Base-by-base conservation (phyloP, 345 rosid genomes). In the Hevea brasiliensis region DNA sequence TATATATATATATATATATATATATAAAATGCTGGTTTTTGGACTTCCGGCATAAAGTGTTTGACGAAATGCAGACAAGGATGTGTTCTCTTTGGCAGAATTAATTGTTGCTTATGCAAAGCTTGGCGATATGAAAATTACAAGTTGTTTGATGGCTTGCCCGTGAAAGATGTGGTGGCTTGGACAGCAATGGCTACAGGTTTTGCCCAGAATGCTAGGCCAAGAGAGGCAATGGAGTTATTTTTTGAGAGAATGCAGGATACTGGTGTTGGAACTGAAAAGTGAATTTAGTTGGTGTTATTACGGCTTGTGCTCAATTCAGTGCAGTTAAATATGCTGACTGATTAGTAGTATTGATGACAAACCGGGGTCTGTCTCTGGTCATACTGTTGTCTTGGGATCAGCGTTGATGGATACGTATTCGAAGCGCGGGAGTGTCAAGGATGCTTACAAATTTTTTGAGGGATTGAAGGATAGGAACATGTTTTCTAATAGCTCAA, bases 161-260 rank as follows among this genome's bases (percentile, higher is more conserved):
- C 87, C 59, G 76, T 6, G 23, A 93, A 87, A 80, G 92, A 89
- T 48, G 80, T 78, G 83, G 88, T 90, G 70, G 89, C 86, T 26
- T 91, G 94, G 94, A 90, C 96, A 0, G 89, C 95, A 0, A 95
- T 92, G 93, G 88, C 89, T 23, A 86, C 89, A 0, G 96, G 97
- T 13, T 87, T 82, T 8, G 86, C 81, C 0, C 96, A 90, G 77
- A 92, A 90, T 65, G 93, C 89, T 58, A 85, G 76, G 78, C 99
- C 99, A 26, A 72, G 83, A 62, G 89, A 92, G 75, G 97, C 94
- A 10, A 61, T 92, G 44, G 79, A 72, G 41, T 76, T n/a, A n/a
- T n/a, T 69, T 54, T 95, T 92, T 35, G 78, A 82, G 77, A 84
- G 81, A 72, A 89, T 92, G 98, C 90, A 73, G 81, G 75, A 74